These are phyloP conservation scores for Eucalyptus sideroxylon DNA, from an alignment of 345 rosid species.

Conservation along the genomic window DNA sequence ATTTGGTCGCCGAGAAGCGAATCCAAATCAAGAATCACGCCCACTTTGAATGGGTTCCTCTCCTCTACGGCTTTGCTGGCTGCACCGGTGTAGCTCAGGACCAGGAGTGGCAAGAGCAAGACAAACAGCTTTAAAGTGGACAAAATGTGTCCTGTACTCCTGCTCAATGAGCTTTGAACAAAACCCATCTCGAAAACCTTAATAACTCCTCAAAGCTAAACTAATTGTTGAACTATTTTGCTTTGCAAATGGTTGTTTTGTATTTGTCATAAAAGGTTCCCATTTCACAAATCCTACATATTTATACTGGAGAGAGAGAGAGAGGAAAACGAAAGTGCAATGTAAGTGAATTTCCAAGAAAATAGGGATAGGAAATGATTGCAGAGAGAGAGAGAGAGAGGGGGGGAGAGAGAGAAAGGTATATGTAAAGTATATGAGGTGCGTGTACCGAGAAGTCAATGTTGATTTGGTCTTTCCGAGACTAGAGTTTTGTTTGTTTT, in stretches of 20 bases:
- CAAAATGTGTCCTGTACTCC: not conserved
- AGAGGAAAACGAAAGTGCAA: not conserved
- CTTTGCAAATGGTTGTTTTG: not conserved
- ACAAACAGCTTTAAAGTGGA: not conserved
- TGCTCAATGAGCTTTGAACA: not conserved
- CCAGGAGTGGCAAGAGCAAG: not conserved
- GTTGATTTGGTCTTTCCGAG: not conserved
- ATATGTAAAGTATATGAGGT: not conserved
- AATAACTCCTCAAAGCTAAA: not conserved
- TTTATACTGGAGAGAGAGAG: not conserved
- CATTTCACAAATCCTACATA: not conserved
- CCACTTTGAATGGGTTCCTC: conserved; percentile 1
- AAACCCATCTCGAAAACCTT: not conserved
- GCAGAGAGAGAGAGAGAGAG: not conserved
- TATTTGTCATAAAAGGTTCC: not conserved
- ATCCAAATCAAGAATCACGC: conserved; percentile 9
- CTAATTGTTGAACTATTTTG: not conserved
- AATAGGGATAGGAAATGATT: not conserved
- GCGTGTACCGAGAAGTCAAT: not conserved
- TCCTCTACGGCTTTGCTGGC: not conserved
- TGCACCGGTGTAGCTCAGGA: not conserved
- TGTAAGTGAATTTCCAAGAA: not conserved
- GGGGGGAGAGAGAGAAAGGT: not conserved
- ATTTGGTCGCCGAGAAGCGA: conserved; percentile 15
- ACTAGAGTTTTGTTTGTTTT: not conserved